Percentiles rank a stretch among this genome's conserved stretches.
Evolutionary conservation across 2,329 filamentous ascomycete species (phyloP).

Genomic region (Ilyonectria sp.): DNA sequence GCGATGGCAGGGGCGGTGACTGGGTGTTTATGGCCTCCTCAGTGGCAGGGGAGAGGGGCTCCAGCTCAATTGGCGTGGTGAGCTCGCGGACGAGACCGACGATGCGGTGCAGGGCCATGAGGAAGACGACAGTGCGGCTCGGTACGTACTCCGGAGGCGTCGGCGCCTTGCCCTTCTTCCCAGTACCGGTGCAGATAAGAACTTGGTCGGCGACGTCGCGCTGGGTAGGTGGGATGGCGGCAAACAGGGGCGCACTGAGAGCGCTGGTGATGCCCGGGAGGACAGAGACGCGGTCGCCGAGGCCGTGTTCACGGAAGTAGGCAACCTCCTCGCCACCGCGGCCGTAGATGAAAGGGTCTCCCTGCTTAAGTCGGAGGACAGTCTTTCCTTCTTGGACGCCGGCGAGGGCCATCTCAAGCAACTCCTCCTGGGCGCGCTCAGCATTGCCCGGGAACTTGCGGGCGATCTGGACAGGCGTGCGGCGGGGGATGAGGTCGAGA

Average conservation of each 20-base stretch:
- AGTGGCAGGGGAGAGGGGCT: conserved; percentile 42
- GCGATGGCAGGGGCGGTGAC: conserved; percentile 32
- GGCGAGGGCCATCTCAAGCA: conserved; percentile 82
- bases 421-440: conserved; percentile 91
- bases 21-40: conserved; percentile 38
- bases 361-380: conserved; percentile 93
- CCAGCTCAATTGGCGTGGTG: conserved; percentile 61
- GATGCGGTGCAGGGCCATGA: conserved; percentile 95
- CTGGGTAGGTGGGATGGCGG: conserved; percentile 89
- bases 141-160: conserved; percentile 84
- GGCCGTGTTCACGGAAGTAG: conserved; percentile 83
- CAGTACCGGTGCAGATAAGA: conserved; percentile 95
- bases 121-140: conserved; percentile 88
- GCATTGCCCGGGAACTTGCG: conserved; percentile 98
- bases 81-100: conserved; percentile 80
- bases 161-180: conserved; percentile 87
- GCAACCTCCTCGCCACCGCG: conserved; percentile 93
- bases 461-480: conserved; percentile 91
- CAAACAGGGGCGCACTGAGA: conserved; percentile 89
- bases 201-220: conserved; percentile 93
- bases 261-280: conserved; percentile 93
- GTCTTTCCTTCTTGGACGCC: conserved; percentile 77
- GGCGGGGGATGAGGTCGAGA: conserved; percentile 89
- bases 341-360: conserved; percentile 96
- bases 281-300: conserved; percentile 75